A percentile compares a stretch with the other conserved stretches of the same genome.
Evolutionary conservation across 768 basidiomycete genomes (phyloP).

Genomic region (Boletus fagicola): DNA sequence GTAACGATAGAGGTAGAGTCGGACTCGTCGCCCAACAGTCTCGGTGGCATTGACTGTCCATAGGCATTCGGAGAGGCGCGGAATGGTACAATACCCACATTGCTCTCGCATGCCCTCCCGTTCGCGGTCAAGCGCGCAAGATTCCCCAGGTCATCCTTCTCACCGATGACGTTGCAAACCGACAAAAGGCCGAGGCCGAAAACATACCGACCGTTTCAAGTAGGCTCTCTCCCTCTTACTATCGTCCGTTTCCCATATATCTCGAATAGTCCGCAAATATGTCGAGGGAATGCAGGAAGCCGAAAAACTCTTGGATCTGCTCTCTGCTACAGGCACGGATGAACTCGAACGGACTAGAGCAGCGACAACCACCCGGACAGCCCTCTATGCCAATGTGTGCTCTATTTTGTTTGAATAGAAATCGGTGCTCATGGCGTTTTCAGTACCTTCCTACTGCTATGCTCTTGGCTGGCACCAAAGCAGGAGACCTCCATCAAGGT

Average conservation of each 20-base stretch:
- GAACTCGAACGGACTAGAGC: conserved; percentile 63
- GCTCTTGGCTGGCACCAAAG: conserved; percentile 79
- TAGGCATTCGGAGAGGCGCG: conserved; percentile 86
- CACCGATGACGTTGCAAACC: conserved; percentile 87
- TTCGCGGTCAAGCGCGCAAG: conserved; percentile 48
- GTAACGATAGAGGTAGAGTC: conserved; percentile 82
- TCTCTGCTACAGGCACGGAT: conserved; percentile 66
- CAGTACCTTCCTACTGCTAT: conserved; percentile 79
- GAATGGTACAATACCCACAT: conserved; percentile 86
- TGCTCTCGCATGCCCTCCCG: conserved; percentile 45
- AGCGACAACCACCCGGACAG: conserved; percentile 48
- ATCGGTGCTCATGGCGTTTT: neutral
- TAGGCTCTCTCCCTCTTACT: conserved; percentile 25
- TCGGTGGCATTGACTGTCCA: neutral
- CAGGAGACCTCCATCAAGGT: conserved; percentile 83
- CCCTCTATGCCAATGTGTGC: conserved; percentile 74
- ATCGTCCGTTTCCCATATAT: neutral
- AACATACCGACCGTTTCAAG: conserved; percentile 65
- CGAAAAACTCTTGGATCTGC: conserved; percentile 72
- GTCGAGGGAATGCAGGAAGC: conserved; percentile 71
- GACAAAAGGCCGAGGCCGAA: conserved; percentile 66
- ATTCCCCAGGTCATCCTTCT: conserved; percentile 72
- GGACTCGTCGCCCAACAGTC: too few relatives aligned
- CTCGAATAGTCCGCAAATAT: conserved; percentile 65
- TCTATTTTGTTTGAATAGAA: neutral